Percentiles rank a stretch among this genome's conserved stretches.
Evolutionary conservation across 345 rosid genomes (phyloP).

Genomic region (Firmiana major): DNA sequence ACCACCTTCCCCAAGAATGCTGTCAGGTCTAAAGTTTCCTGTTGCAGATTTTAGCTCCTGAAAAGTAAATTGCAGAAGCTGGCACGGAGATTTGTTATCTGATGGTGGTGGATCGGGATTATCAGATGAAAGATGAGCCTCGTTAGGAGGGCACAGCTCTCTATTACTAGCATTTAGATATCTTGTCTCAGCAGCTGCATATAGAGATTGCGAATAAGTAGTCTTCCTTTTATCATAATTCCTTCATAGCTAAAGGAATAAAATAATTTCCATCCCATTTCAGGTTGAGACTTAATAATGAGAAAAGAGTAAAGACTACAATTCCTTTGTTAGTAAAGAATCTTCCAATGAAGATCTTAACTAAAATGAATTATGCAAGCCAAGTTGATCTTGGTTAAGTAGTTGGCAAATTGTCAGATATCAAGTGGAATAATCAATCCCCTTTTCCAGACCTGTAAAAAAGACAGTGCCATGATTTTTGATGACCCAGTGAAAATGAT

Average conservation of each 20-base stretch:
- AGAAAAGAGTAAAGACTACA: background rate
- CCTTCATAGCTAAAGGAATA: background rate
- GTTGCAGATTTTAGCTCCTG: slow-evolving; percentile 80
- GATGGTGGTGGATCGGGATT: slow-evolving; percentile 32
- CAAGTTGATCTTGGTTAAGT: background rate
- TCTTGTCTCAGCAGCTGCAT: slow-evolving; percentile 63
- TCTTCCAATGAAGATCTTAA: background rate
- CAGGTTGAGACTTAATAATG: background rate
- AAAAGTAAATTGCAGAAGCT: slow-evolving; percentile 58
- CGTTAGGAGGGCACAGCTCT: slow-evolving; percentile 52
- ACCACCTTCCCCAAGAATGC: slow-evolving; percentile 88
- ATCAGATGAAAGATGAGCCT: slow-evolving; percentile 49
- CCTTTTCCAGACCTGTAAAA: background rate
- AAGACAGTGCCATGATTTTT: background rate
- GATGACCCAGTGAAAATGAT: background rate
- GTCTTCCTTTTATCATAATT: slow-evolving; percentile 2
- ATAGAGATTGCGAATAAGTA: slow-evolving; percentile 3
- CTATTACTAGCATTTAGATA: slow-evolving; percentile 77
- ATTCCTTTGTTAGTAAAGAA: background rate
- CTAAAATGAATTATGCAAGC: background rate
- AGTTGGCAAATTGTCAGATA: background rate
- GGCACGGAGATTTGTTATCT: slow-evolving; percentile 40
- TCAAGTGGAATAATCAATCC: background rate
- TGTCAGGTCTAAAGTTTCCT: slow-evolving; percentile 79
- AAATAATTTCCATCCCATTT: background rate